phyloP scores from a whole-genome alignment of 2,329 filamentous ascomycete species.

The Sarocladium kiliense region DNA sequence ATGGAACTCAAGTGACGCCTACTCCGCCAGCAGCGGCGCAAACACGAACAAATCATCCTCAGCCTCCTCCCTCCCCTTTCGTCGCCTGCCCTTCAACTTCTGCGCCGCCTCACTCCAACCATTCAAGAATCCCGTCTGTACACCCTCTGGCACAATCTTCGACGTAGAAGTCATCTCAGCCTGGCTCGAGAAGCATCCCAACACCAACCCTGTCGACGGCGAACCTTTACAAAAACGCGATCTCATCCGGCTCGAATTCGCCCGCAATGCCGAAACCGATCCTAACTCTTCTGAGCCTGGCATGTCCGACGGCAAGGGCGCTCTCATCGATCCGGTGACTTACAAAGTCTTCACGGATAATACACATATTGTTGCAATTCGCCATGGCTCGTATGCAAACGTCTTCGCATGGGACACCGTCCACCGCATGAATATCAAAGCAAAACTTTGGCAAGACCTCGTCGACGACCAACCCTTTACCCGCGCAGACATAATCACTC shows the following conservation, averaged over 20 bases:
- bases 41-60: slow-evolving; percentile 47
- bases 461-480: slow-evolving; percentile 83
- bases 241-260: slow-evolving; percentile 84
- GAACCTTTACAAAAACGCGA: slow-evolving; percentile 73
- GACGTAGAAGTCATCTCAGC: slow-evolving; percentile 90
- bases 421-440: slow-evolving; percentile 90
- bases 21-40: slow-evolving; percentile 72
- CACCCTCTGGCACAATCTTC: slow-evolving; percentile 79
- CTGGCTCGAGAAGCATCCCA: slow-evolving; percentile 84
- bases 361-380: slow-evolving; percentile 88
- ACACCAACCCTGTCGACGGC: slow-evolving; percentile 86
- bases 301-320: slow-evolving; percentile 54
- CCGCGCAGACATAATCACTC: slow-evolving; percentile 87
- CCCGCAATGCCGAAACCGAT: slow-evolving; percentile 74
- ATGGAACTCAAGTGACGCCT: slow-evolving; percentile 89
- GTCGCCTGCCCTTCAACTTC: slow-evolving; percentile 93
- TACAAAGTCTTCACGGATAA: slow-evolving; percentile 98
- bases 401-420: slow-evolving; percentile 96
- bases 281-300: slow-evolving; percentile 35
- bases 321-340: slow-evolving; percentile 93
- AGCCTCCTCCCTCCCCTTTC: slow-evolving; percentile 61
- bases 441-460: slow-evolving; percentile 91
- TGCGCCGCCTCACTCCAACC: slow-evolving; percentile 95
- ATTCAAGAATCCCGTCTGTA: slow-evolving; percentile 93
- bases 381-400: slow-evolving; percentile 77